Base-by-base conservation (phyloP, 2,329 filamentous ascomycete species). In the Aspergillus sp. region DNA sequence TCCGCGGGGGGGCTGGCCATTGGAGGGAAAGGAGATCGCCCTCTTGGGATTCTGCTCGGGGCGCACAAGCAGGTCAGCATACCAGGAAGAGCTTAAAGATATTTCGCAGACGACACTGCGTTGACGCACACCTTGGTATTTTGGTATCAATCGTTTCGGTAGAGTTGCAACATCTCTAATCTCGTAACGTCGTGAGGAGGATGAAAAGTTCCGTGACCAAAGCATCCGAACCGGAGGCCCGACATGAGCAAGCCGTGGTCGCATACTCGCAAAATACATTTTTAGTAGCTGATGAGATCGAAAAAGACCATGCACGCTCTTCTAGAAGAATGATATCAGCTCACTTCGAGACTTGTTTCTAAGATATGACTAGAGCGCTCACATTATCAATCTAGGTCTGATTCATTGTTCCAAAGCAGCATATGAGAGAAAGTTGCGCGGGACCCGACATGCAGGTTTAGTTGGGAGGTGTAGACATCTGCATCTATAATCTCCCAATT, bases 1-100 rank as follows among this genome's bases (percentile, higher is more conserved):
- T 91, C 55, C 86, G 84, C 2, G 87, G 89, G 38, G 88, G 87
- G 15, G 82, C 80, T 5, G 87, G 86, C 89, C 89, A 91, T 77
- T 85, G 82, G 38, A 91, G 79, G 63, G 84, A 85, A 39, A 90
- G 81, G 2, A 90, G 81, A 61, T 89, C 87, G 69, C 84, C 85
- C 28, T 80, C 76, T 28, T 76, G 79, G 17, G 80, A 85, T 71
- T 87, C 86, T 85, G 71, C 43, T 21, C 51, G 58, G 41, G 32
- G n/a, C 41, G 21, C 6, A 32, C 21, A 12, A n/a, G 38, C 38
- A 17, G 43, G 36, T 51, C 21, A 55, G 39, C 17, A 39, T 53
- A 57, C 48, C 25, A 30, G 10, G 47, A 10, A 50, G 8, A 25
- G 47, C 25, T 32, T n/a, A 1, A 50, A 15, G 47, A n/a, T 21